Percentiles rank a stretch among this genome's conserved stretches.
Conservation (phyloP, 2,329 filamentous ascomycete genomes). For the Sarocladiaceae sp. region DNA sequence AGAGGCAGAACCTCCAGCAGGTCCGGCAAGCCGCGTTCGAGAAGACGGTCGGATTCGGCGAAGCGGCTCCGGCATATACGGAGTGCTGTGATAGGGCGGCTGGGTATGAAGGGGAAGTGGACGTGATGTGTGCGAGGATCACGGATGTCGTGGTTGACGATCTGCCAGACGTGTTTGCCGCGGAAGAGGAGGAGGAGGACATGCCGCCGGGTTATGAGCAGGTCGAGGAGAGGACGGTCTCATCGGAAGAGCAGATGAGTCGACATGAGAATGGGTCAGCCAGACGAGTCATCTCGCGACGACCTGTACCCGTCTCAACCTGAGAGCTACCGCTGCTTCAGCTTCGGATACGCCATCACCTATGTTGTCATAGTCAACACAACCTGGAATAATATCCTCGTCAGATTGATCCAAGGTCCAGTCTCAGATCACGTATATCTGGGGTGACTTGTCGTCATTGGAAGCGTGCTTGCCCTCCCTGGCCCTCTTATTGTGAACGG, state of each 20-base stretch:
- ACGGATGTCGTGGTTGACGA: slow-evolving; percentile 5
- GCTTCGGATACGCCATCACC: too few species aligned
- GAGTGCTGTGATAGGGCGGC: slow-evolving; percentile 11
- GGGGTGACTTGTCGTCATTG: too few species aligned
- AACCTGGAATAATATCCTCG: too few species aligned
- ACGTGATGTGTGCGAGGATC: slow-evolving; percentile 5
- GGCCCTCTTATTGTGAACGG: slow-evolving; percentile 28
- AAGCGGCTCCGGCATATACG: slow-evolving; percentile 12
- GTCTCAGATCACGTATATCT: too few species aligned
- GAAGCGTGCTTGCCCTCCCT: slow-evolving; percentile 13
- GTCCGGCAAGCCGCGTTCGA: slow-evolving; percentile 13
- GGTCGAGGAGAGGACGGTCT: background rate
- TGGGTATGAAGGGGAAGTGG: slow-evolving; percentile 6
- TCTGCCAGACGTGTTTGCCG: slow-evolving; percentile 2
- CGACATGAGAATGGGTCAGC: too few species aligned
- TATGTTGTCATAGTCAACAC: too few species aligned
- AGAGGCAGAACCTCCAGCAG: slow-evolving; percentile 9
- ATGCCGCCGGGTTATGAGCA: background rate
- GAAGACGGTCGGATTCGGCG: slow-evolving; percentile 11
- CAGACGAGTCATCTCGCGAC: too few species aligned
- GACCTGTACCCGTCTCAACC: too few species aligned
- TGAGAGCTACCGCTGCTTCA: too few species aligned
- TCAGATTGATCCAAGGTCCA: too few species aligned
- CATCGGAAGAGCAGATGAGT: background rate
- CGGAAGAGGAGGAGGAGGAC: background rate